phyloP scores from a whole-genome alignment of 2,329 filamentous ascomycete species.

The Fusarium algeriense region DNA sequence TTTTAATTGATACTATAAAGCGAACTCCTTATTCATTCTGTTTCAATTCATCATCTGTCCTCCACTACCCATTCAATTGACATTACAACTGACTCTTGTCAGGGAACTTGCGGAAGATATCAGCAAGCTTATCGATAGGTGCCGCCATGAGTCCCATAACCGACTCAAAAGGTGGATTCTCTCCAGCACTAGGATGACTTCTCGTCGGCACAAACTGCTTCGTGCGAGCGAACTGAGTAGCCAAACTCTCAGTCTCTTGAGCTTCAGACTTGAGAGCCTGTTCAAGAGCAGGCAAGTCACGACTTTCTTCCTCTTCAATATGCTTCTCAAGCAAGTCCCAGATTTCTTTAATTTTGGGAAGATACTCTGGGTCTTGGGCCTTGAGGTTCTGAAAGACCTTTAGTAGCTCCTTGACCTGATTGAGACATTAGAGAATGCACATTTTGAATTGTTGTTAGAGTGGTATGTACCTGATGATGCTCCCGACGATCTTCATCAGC shows the following conservation, averaged over 20 bases:
- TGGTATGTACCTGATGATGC: conserved; percentile 56
- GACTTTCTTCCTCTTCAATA: conserved; percentile 63
- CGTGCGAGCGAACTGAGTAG: conserved; percentile 62
- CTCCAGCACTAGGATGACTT: conserved; percentile 63
- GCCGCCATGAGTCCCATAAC: conserved; percentile 65
- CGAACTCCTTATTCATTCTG: not conserved
- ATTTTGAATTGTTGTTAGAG: too few relatives aligned
- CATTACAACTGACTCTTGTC: conserved; percentile 8
- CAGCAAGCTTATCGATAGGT: conserved; percentile 67
- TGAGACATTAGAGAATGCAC: not conserved
- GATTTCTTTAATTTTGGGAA: conserved; percentile 57
- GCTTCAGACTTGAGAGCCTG: conserved; percentile 48
- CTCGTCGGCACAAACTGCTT: conserved; percentile 67
- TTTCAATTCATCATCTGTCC: not conserved
- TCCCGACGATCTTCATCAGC: conserved; percentile 62
- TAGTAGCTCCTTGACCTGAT: conserved; percentile 64
- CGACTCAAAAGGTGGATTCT: conserved; percentile 68
- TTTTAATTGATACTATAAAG: not conserved
- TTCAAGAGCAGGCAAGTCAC: conserved; percentile 64
- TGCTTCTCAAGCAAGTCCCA: conserved; percentile 60
- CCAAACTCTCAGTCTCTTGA: conserved; percentile 45
- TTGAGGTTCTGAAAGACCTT: conserved; percentile 62
- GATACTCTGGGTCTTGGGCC: conserved; percentile 56
- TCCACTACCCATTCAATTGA: not conserved
- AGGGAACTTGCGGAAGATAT: conserved; percentile 66